Conservation (phyloP, 345 rosid genomes). For the Eutrema yunnanense region DNA sequence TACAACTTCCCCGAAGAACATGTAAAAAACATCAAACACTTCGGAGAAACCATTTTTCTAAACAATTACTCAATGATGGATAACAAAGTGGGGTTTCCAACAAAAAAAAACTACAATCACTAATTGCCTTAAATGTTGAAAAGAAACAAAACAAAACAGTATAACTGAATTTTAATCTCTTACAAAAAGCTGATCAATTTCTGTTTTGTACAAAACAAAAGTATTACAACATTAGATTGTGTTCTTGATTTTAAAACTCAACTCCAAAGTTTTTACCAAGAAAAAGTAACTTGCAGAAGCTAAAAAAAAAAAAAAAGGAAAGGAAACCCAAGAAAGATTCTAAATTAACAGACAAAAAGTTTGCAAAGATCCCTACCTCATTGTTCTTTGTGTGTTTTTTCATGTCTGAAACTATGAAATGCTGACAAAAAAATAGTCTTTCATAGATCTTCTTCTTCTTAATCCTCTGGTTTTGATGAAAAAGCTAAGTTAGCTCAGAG, state of each 20-base stretch:
- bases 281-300: background rate
- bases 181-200: background rate
- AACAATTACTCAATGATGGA: no score
- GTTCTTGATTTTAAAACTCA: background rate
- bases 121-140: background rate
- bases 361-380: background rate
- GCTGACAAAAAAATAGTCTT: background rate
- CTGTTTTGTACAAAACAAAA: background rate
- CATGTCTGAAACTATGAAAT: background rate
- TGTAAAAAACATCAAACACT: no score
- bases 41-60: no score
- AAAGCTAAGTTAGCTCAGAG: slow-evolving; percentile 27
- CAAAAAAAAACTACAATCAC: no score
- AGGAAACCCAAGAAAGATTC: background rate
- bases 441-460: background rate
- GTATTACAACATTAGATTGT: background rate
- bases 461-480: background rate
- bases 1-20: no score
- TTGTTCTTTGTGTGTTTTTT: background rate
- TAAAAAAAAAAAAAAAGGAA: background rate
- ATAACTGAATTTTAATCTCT: background rate
- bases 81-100: no score
- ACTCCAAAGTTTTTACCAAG: background rate
- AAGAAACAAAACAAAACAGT: background rate
- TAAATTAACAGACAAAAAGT: background rate